Evolutionary conservation across 208 protist genomes (phyloP), one percentile per base, ranked within the genome.

Genomic region (Crithidia expoeki): DNA sequence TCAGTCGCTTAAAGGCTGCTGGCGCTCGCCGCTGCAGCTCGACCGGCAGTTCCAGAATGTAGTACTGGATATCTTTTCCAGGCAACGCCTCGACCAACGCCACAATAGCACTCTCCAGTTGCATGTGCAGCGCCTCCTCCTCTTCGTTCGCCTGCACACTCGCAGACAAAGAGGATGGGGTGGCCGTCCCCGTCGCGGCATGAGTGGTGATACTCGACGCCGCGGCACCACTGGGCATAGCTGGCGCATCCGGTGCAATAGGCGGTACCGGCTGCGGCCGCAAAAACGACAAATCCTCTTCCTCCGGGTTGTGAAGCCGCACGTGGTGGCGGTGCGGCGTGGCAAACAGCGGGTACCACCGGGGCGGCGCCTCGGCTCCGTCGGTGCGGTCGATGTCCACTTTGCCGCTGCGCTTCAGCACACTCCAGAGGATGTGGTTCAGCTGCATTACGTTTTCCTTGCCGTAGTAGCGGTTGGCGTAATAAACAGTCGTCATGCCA

Each of bases 401-500:
- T 69, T 92, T 88, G 23, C 89, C 89, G 70, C 81, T 61, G 4
- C 82, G 74, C 77, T 96, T 96, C 68, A 96, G 69, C 36, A 94
- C 79, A 19, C 72, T 68, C 89, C 91, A 96, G 33, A 94, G 79
- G 14, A 92, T 42, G 58, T 90, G 87, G 51, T 87, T 87, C 28
- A 96, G 74, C 59, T 81, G 72, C 81, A 86, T 91, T 12, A 72
- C 60, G 16, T 80, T 81, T 7, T 89, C 83, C 11, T 68, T 76
- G 30, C 60, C 85, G 72, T 92, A 96, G 72, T 96, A 96, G 52
- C 91, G 86, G 52, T 94, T 96, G 32, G 88, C 88, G 74, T 96
- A 96, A 79, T 96, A 96, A 2, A 55, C 44, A 11, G 85, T 61
- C 2, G 91, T 94, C 87, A 92, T 94, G 21, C 88, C 88, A 12